phyloP scores from a whole-genome alignment of 139 green algal genomes.

The Chlorella sp. region DNA sequence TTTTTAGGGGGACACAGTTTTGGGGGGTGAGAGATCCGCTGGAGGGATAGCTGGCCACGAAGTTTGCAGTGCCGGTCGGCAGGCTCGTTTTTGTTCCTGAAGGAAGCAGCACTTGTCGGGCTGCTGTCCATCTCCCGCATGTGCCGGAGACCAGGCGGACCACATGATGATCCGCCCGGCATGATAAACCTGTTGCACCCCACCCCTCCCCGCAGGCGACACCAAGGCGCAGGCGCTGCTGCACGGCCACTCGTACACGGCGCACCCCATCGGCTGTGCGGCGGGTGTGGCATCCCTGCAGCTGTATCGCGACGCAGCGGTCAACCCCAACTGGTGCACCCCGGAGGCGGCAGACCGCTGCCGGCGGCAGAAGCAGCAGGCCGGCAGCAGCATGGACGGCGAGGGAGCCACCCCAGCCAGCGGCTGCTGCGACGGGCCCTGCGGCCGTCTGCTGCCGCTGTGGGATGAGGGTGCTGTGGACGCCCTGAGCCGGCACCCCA shows the following conservation, averaged over 20 bases:
- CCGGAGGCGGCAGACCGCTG: slow-evolving; percentile 16
- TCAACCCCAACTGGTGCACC: slow-evolving; percentile 84
- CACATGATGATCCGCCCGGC: background rate
- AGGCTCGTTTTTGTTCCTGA: too few relatives aligned
- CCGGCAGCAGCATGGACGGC: background rate
- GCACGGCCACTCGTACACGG: slow-evolving; percentile 99
- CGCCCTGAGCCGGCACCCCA: slow-evolving; percentile 66
- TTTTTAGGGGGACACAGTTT: too few relatives aligned
- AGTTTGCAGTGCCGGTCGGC: too few relatives aligned
- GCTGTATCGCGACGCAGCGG: slow-evolving; percentile 61
- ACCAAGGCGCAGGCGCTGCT: slow-evolving; percentile 88
- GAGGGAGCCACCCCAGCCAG: background rate
- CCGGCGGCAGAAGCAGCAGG: background rate
- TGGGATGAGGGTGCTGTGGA: slow-evolving; percentile 70
- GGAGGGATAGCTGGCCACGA: too few relatives aligned
- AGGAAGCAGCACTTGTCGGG: too few relatives aligned
- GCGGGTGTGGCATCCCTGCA: slow-evolving; percentile 78
- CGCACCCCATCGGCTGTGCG: slow-evolving; percentile 89
- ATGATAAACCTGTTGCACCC: background rate
- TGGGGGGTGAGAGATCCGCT: too few relatives aligned
- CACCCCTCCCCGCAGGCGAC: slow-evolving; percentile 16
- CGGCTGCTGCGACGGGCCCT: slow-evolving; percentile 40
- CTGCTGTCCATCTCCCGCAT: background rate
- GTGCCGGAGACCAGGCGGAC: background rate
- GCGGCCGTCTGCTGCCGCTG: slow-evolving; percentile 69